phyloP scores from a whole-genome alignment of 2,329 filamentous ascomycete species.

The Geosmithia morbida region DNA sequence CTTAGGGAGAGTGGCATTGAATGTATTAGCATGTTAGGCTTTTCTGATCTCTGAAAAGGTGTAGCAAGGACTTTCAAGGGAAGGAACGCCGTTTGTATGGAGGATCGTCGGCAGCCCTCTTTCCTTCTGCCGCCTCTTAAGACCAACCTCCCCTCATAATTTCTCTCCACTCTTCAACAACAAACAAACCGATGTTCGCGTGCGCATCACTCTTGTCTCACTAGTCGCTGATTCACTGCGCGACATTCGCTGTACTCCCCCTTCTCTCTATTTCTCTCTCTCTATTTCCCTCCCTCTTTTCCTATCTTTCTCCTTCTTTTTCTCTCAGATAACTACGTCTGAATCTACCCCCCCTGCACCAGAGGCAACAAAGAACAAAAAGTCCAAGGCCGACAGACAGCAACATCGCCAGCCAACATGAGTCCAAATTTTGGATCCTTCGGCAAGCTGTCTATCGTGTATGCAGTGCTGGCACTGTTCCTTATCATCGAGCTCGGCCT shows the following conservation, averaged over 20 bases:
- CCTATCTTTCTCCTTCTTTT: too few species aligned
- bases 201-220: neutral
- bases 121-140: neutral
- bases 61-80: too few species aligned
- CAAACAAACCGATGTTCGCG: neutral
- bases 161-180: neutral
- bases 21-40: neutral
- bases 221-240: neutral
- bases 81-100: too few species aligned
- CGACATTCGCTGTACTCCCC: neutral
- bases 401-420: neutral
- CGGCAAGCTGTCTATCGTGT: slow-evolving; percentile 45
- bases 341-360: neutral
- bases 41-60: neutral
- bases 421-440: slow-evolving; percentile 10
- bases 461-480: slow-evolving; percentile 52
- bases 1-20: neutral
- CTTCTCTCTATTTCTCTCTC: too few species aligned
- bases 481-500: slow-evolving; percentile 63
- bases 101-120: too few species aligned
- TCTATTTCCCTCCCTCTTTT: too few species aligned
- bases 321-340: neutral
- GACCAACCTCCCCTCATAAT: neutral
- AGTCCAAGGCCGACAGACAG: neutral
- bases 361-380: neutral